Conservation (phyloP, 169 alveolate species). For the Cyclospora cayetanensis region DNA sequence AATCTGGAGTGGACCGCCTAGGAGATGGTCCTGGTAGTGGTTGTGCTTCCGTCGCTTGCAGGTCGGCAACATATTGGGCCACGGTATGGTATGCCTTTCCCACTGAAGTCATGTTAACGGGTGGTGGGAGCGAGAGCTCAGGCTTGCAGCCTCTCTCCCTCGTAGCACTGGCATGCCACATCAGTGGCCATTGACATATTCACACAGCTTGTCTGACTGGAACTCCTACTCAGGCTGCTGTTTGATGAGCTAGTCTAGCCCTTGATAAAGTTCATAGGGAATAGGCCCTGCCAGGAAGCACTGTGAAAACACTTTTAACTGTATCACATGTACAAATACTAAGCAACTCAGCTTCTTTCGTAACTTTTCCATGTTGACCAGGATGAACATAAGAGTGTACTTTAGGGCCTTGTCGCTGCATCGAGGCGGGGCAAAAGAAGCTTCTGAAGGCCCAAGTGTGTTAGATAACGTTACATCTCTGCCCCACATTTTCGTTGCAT, state of each 20-base stretch:
- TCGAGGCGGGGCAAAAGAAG: neutral
- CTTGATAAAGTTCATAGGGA: neutral
- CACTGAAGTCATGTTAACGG: neutral
- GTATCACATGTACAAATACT: neutral
- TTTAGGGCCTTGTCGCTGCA: neutral
- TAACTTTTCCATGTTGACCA: neutral
- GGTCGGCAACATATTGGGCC: neutral
- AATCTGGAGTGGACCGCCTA: neutral
- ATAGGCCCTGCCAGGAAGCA: neutral
- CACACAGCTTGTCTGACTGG: neutral
- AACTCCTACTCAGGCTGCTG: neutral
- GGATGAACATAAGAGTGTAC: neutral
- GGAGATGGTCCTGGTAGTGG: neutral
- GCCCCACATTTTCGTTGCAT: neutral
- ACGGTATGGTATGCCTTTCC: too few species aligned
- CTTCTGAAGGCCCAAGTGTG: neutral
- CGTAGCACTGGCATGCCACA: neutral
- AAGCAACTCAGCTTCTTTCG: neutral
- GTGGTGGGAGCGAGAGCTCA: neutral
- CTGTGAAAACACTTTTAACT: neutral
- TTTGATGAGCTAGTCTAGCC: neutral
- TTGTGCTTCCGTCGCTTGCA: neutral
- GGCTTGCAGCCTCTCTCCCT: neutral
- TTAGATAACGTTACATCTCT: neutral
- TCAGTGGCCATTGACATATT: neutral